phyloP scores from a whole-genome alignment of 1,284 basidiomycete genomes.

The Irpex lacteus region DNA sequence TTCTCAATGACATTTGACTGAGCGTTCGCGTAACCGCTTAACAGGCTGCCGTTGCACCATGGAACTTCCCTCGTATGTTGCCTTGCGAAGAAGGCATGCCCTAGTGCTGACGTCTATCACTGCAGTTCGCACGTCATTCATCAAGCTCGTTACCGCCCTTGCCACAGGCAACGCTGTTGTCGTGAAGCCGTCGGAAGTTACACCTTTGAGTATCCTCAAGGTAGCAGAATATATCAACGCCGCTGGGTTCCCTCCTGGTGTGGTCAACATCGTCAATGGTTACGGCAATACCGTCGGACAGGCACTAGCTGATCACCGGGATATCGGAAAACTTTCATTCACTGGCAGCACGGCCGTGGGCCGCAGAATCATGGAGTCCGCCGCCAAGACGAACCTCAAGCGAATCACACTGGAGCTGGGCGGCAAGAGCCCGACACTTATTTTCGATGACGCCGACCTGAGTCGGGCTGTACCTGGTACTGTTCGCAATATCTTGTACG shows the following conservation, averaged over 20 bases:
- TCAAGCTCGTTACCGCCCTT: constrained; percentile 85
- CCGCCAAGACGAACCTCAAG: constrained; percentile 86
- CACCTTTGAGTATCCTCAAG: constrained; percentile 79
- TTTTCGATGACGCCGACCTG: constrained; percentile 72
- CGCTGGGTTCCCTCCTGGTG: constrained; percentile 69
- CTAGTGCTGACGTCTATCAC: neutral
- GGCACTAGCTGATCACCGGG: constrained; percentile 61
- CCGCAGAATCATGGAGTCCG: constrained; percentile 80
- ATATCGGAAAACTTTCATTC: constrained; percentile 74
- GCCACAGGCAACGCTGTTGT: constrained; percentile 85
- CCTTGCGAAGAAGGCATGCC: neutral
- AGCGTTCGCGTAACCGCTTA: too few relatives aligned
- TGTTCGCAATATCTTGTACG: constrained; percentile 75
- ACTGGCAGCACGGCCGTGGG: constrained; percentile 81
- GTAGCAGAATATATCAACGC: constrained; percentile 45
- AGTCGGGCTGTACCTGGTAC: constrained; percentile 83
- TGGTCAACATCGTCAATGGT: constrained; percentile 67
- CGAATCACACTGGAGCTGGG: constrained; percentile 90
- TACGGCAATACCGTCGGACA: constrained; percentile 69
- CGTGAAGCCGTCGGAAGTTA: constrained; percentile 89
- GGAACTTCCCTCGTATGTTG: constrained; percentile 58
- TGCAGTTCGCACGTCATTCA: constrained; percentile 68
- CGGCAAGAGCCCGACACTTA: constrained; percentile 84
- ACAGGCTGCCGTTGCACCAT: constrained; percentile 76
- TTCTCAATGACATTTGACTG: too few relatives aligned